Base-by-base conservation (phyloP, 805 yeast species). In the Hanseniaspora lachancei region DNA sequence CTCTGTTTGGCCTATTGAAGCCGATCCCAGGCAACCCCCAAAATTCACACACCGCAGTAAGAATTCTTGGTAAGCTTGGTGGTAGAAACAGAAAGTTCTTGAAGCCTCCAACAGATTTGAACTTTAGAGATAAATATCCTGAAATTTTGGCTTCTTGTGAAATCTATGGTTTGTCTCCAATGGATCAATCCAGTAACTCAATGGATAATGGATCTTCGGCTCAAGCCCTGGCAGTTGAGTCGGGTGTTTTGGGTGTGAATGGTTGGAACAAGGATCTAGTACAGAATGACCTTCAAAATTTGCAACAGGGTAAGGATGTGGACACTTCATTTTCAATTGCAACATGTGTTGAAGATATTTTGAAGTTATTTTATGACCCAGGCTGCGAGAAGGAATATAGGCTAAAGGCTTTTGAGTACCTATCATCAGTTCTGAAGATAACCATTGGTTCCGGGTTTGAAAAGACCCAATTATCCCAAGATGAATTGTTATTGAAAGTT, bases 11-110 rank as follows among this genome's bases (percentile, higher is more conserved):
- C 59, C 93, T 91, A 62, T 70, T 93, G 61, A 82, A 82, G 63
- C 98, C 99, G 1, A 77, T 89, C 38, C 97, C 99, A 0, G 89
- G 88, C 66, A 87, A 86, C 61, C 97, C 93, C 62, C 95, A 88
- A 60, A 96, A 89, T 61, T 84, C 96, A 18, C 98, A 93, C 66
- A 88, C 96, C 0, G 89, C 97, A 0, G 81, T 93, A 56, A 76
- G 97, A 59, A 88, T 93, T 40, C 72, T 93, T 52, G 98, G 99
- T 51, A 93, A 95, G 66, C 72, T 93, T 18, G 99, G 99, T 40
- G 99, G 99, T 1, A 78, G 98, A 64, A 93, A 93, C 63, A 81
- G 96, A 62, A 81, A 84, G 53, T 87, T 88, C 65, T 75, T 93
- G 62, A 80, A 80, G 57, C 84, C 95, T 2, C 88, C 89, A 41